Percentiles rank a stretch among this genome's conserved stretches.
Evolutionary conservation across 2,329 filamentous ascomycete genomes (phyloP).

Genomic region (Pseudogymnoascus sp.): DNA sequence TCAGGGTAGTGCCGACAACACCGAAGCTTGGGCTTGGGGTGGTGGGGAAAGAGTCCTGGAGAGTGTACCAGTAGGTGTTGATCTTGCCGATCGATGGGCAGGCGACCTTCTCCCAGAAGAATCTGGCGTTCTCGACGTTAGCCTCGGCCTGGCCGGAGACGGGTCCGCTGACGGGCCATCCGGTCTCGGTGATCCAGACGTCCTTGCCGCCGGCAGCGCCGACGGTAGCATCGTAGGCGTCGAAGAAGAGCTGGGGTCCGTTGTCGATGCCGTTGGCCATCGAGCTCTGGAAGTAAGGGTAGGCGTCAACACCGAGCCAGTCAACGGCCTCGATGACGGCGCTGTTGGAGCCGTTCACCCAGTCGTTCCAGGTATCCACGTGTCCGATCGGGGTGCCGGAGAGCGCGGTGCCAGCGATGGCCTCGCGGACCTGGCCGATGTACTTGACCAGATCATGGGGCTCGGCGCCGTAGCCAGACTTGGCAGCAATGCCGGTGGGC

Average conservation of each 20-base stretch:
- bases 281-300: slow-evolving; percentile 72
- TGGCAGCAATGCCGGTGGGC: slow-evolving; percentile 54
- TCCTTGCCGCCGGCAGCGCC: slow-evolving; percentile 54
- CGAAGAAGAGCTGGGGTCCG: slow-evolving; percentile 58
- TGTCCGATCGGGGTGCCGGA: slow-evolving; percentile 59
- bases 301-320: slow-evolving; percentile 77
- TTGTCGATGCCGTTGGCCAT: slow-evolving; percentile 56
- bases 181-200: slow-evolving; percentile 83
- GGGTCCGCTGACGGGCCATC: slow-evolving; percentile 69
- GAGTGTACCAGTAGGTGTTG: slow-evolving; percentile 70
- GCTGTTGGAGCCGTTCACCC: slow-evolving; percentile 62
- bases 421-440: slow-evolving; percentile 57
- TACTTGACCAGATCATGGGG: slow-evolving; percentile 58
- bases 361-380: slow-evolving; percentile 83
- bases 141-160: slow-evolving; percentile 54
- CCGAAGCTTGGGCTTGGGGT: slow-evolving; percentile 63
- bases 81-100: slow-evolving; percentile 58
- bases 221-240: slow-evolving; percentile 52
- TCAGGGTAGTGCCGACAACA: slow-evolving; percentile 48
- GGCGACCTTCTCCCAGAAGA: slow-evolving; percentile 72
- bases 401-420: slow-evolving; percentile 54
- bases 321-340: slow-evolving; percentile 62
- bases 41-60: slow-evolving; percentile 54
- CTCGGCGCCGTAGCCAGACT: slow-evolving; percentile 52
- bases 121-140: slow-evolving; percentile 58